Evolutionary conservation across 345 rosid species (phyloP), one percentile per base, ranked within the genome.

Genomic region (Crucihimalaya himalaica): DNA sequence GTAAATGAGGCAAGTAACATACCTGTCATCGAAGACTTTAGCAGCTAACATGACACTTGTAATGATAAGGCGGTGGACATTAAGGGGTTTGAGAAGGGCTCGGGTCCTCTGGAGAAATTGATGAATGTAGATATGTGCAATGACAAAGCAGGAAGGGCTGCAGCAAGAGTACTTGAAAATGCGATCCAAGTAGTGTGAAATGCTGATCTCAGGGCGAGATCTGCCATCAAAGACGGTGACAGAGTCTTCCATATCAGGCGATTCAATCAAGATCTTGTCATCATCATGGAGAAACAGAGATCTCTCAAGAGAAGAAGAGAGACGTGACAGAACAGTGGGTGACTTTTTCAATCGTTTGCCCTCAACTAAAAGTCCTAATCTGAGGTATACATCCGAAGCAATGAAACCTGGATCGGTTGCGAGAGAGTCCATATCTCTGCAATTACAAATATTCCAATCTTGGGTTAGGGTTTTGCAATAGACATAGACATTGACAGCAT

Each of bases 111-210:
- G 73, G 25, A 92, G 70, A 71, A 87, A 89, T 67, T 86, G 84
- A 63, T 88, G 85, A 73, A 92, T 73, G 62, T 95, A 91, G 66
- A 95, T 83, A 52, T 81, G 86, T 1, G 96, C 96, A 58, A 87
- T 62, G 19, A 94, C 82, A 55, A 91, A 94, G 87, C 99, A 94
- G n/a, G 97, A 88, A 0, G 97, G 93, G 57, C 97, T 94, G 85
- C 99, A 95, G 60, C 77, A 72, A 15, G 89, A 86, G 77, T 95
- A 92, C 79, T 86, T 87, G 83, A 89, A 91, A 58, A 95, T 89
- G 48, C 97, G 93, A 54, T 88, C 86, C 53, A 91, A 66, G 78
- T 94, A 94, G 20, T 85, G 85, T 31, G 71, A 71, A 79, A 94
- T 84, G 71, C 81, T 84, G 57, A 94, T 85, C 16, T 85, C 39